These are phyloP conservation scores for Monilinia laxa DNA, from an alignment of 2,329 filamentous ascomycete species.

Conservation along the genomic window DNA sequence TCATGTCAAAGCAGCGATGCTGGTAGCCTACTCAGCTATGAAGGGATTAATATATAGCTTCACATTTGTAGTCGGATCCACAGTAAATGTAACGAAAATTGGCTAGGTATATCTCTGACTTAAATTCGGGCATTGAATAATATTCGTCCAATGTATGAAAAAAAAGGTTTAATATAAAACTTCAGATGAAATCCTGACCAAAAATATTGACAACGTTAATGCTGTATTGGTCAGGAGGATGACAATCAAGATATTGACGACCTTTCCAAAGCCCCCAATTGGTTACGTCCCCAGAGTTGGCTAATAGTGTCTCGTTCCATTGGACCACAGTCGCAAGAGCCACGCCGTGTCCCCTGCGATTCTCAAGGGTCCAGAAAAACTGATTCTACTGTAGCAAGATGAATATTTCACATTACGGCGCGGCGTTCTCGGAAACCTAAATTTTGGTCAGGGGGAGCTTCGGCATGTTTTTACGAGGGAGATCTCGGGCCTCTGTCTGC, in stretches of 20 bases:
- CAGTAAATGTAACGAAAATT: background rate
- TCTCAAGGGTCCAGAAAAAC: background rate
- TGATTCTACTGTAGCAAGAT: background rate
- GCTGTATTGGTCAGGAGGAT: conserved; percentile 21
- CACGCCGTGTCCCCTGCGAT: conserved; percentile 5
- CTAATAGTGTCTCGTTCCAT: conserved; percentile 8
- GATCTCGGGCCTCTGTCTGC: conserved; percentile 14
- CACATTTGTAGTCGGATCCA: background rate
- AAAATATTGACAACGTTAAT: background rate
- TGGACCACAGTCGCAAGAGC: background rate
- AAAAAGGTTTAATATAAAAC: background rate
- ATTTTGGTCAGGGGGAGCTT: conserved; percentile 13
- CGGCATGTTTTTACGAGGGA: conserved; percentile 20
- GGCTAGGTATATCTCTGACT: background rate
- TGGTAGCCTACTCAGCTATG: conserved; percentile 4
- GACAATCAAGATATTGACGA: conserved; percentile 14
- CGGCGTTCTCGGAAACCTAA: conserved; percentile 15
- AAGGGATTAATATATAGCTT: background rate
- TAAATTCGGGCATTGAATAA: background rate
- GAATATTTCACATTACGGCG: conserved; percentile 12
- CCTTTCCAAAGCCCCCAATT: conserved; percentile 1
- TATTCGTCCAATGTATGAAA: background rate
- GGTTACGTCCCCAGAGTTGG: background rate
- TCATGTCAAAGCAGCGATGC: background rate
- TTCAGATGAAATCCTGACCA: conserved; percentile 8